Evolutionary conservation across 176 grass and related monocot species (phyloP).

Genomic region (barley (Hordeum vulgare)): MorexV3_pseudomolecules_assembly NC_058521.1:351318640-351319139

Average conservation of each 20-base stretch:
- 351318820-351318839: conserved; percentile 37
- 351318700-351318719: conserved; percentile 31
- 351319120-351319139: conserved; percentile 47
- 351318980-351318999: conserved; percentile 86
- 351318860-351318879: conserved; percentile 62
- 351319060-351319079: conserved; percentile 77
- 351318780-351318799: conserved; percentile 31
- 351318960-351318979: conserved; percentile 74
- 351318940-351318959: conserved; percentile 49
- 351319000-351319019: conserved; percentile 77
- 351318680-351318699: conserved; percentile 26
- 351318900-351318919: conserved; percentile 70
- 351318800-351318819: conserved; percentile 51
- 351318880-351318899: conserved; percentile 55
- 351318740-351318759: conserved; percentile 71
- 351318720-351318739: conserved; percentile 57
- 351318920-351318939: conserved; percentile 77
- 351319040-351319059: conserved; percentile 59
- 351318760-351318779: conserved; percentile 72
- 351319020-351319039: conserved; percentile 43
- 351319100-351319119: conserved; percentile 75
- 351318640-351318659: neutral
- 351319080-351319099: conserved; percentile 70
- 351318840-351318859: conserved; percentile 51
- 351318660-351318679: conserved; percentile 31